Evolutionary conservation across 2,329 filamentous ascomycete species (phyloP).

Genomic region (Clarireedia hainanense): DNA sequence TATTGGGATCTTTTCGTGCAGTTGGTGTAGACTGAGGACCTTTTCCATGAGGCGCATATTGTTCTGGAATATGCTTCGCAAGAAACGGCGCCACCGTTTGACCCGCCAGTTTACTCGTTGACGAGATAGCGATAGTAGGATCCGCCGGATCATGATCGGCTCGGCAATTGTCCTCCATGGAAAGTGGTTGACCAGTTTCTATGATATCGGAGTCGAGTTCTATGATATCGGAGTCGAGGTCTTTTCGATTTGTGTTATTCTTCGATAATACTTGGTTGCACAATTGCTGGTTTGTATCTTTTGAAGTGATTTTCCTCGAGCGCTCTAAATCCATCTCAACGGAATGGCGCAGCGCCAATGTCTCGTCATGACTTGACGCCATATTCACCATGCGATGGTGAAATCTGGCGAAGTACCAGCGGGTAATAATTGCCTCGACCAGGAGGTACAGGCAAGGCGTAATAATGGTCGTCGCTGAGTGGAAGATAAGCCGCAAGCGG

Average conservation of each 20-base stretch:
- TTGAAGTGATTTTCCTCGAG: conserved; percentile 10
- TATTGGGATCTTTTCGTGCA: conserved; percentile 54
- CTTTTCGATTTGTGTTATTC: conserved; percentile 3
- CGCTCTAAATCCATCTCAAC: conserved; percentile 20
- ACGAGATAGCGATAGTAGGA: conserved; percentile 22
- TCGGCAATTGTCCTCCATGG: conserved; percentile 23
- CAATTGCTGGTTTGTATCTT: conserved; percentile 9
- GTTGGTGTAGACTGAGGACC: conserved; percentile 33
- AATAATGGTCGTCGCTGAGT: neutral
- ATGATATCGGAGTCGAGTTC: conserved; percentile 9
- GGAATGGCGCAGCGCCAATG: conserved; percentile 19
- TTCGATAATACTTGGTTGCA: conserved; percentile 13
- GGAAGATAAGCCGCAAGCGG: neutral
- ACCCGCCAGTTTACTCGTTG: conserved; percentile 24
- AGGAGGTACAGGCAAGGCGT: neutral
- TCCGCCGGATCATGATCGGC: conserved; percentile 17
- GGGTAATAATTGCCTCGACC: neutral
- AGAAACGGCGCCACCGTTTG: conserved; percentile 58
- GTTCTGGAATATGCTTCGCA: conserved; percentile 78
- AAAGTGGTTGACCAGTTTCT: conserved; percentile 16
- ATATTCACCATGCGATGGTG: conserved; percentile 13
- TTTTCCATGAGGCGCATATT: conserved; percentile 72
- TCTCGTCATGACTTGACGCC: conserved; percentile 21
- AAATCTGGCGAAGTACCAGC: neutral
- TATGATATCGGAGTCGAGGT: conserved; percentile 6